These are phyloP conservation scores for Verruconis gallopava DNA, from an alignment of 2,329 filamentous ascomycete genomes.

Conservation along the genomic window DNA sequence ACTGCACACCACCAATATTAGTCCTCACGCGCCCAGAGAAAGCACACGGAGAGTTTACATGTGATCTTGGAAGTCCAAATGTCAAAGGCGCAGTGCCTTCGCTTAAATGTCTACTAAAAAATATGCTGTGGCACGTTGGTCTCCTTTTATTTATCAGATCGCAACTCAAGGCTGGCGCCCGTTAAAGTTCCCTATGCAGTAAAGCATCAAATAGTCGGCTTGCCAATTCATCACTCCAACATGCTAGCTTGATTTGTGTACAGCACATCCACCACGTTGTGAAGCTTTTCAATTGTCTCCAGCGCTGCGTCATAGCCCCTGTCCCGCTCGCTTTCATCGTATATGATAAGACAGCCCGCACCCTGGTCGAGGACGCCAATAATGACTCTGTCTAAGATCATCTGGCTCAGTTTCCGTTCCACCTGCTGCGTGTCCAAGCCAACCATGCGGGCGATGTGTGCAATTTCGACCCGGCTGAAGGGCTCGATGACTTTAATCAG, in stretches of 20 bases:
- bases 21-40: too few relatives aligned
- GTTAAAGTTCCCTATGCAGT: too few relatives aligned
- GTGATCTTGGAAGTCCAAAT: too few relatives aligned
- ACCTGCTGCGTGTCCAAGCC: slow-evolving; percentile 92
- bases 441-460: slow-evolving; percentile 95
- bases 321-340: slow-evolving; percentile 86
- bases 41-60: too few relatives aligned
- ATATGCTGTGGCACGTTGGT: too few relatives aligned
- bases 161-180: too few relatives aligned
- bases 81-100: too few relatives aligned
- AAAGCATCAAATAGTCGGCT: too few relatives aligned
- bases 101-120: too few relatives aligned
- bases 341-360: slow-evolving; percentile 93
- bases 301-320: slow-evolving; percentile 89
- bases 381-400: slow-evolving; percentile 99
- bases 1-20: too few relatives aligned
- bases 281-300: slow-evolving; percentile 91
- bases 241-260: slow-evolving; percentile 96
- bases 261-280: slow-evolving; percentile 90
- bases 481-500: slow-evolving; percentile 99
- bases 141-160: too few relatives aligned
- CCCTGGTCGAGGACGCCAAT: slow-evolving; percentile 95
- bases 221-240: slow-evolving; percentile 80
- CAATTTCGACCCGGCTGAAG: slow-evolving; percentile 92
- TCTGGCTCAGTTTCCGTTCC: slow-evolving; percentile 95